phyloP scores from a whole-genome alignment of 1,139 yeast species.

The Magnusiomyces suaveolens region DNA sequence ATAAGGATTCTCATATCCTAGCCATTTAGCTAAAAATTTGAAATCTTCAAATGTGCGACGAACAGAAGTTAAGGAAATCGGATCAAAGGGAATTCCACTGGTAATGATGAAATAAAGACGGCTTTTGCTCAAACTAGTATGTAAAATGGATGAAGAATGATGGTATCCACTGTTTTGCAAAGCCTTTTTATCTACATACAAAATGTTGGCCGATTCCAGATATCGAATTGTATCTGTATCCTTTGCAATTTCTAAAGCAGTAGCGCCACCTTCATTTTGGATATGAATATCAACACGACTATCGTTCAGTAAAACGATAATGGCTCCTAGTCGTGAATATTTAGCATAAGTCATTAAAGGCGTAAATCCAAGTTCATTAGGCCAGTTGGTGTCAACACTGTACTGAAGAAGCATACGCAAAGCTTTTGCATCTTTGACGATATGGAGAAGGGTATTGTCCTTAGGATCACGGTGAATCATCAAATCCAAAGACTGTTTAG shows the following conservation, averaged over 20 bases:
- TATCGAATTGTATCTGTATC: constrained; percentile 39
- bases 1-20: constrained; percentile 30
- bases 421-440: constrained; percentile 38
- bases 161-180: constrained; percentile 19
- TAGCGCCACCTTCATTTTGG: constrained; percentile 29
- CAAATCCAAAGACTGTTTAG: constrained; percentile 17
- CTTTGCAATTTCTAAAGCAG: constrained; percentile 44
- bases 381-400: constrained; percentile 49
- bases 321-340: constrained; percentile 55
- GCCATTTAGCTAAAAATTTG: constrained; percentile 32
- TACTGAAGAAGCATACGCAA: constrained; percentile 38
- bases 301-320: constrained; percentile 32
- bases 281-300: constrained; percentile 26
- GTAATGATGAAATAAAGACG: constrained; percentile 26
- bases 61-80: constrained; percentile 20
- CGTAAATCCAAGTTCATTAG: constrained; percentile 51
- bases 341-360: constrained; percentile 67
- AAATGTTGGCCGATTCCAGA: constrained; percentile 32
- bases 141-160: constrained; percentile 20
- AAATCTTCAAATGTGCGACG: constrained; percentile 38
- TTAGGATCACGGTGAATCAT: constrained; percentile 57
- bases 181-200: constrained; percentile 20
- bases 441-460: constrained; percentile 72
- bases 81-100: constrained; percentile 23
- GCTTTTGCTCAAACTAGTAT: constrained; percentile 25